These are phyloP conservation scores for Monosporozyma aquatica DNA, from an alignment of 805 yeast species.

Conservation along the genomic window DNA sequence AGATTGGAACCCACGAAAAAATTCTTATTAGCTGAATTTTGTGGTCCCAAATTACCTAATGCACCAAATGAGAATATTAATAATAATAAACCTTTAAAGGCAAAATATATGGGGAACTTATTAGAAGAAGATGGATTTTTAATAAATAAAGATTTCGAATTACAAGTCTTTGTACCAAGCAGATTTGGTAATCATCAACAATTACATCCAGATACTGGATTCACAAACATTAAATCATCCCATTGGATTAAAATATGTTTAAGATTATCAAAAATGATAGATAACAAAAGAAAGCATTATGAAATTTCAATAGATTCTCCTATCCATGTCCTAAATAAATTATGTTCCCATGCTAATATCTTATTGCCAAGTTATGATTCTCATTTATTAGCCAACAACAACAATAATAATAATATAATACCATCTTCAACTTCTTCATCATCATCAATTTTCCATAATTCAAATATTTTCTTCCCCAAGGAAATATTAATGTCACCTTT, in stretches of 20 bases:
- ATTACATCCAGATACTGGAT: conserved; percentile 81
- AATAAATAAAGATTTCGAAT: conserved; percentile 71
- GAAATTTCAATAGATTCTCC: conserved; percentile 96
- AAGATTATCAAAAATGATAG: conserved; percentile 61
- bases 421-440: not conserved
- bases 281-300: conserved; percentile 73
- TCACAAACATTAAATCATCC: conserved; percentile 70
- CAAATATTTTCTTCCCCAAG: conserved; percentile 35
- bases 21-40: conserved; percentile 70
- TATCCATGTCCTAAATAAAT: conserved; percentile 65
- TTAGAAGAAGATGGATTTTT: conserved; percentile 44
- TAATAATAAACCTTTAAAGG: conserved; percentile 27
- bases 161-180: conserved; percentile 78
- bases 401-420: not conserved
- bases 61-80: conserved; percentile 26
- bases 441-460: conserved; percentile 21
- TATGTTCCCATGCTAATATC: conserved; percentile 75
- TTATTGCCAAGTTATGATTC: conserved; percentile 61
- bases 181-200: conserved; percentile 45
- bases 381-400: conserved; percentile 8
- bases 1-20: conserved; percentile 85
- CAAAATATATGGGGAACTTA: conserved; percentile 35
- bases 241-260: conserved; percentile 94
- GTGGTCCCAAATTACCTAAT: conserved; percentile 41
- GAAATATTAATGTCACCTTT: conserved; percentile 38